Base-by-base conservation (phyloP, 495 filamentous ascomycete genomes). In the Cercophora scortea region DNA sequence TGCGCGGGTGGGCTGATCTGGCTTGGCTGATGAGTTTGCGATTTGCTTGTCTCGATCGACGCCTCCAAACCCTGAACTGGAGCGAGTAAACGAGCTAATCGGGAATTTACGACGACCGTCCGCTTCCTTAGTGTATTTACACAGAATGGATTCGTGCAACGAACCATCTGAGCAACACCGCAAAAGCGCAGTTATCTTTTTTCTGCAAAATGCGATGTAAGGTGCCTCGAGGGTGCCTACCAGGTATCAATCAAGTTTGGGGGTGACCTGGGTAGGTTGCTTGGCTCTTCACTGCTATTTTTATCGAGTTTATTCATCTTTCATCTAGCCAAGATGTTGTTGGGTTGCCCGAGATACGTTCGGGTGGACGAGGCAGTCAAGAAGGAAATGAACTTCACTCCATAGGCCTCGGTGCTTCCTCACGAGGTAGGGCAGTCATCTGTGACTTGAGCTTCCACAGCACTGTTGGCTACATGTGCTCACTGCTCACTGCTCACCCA, bases 331-430 rank as follows among this genome's bases (percentile, higher is more conserved):
- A 32, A 16, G 17, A 41, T 17, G 25, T 34, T 17, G 25, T 34
- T 33, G n/a, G n/a, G n/a, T 17, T 40, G 36, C 34, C 25, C 25
- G 25, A 25, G 25, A 25, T 25, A 25, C 25, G 25, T 25, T 25
- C 46, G 40, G 25, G 46, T 34, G 33, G 15, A 43, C 15, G 34
- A 33, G n/a, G 44, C 12, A 34, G 0, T 16, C n/a, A 36, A 5
- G 8, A 42, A 8, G 35, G 45, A 52, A 55, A 56, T 63, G 57
- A 61, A 53, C 25, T 60, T 49, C 58, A 54, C 58, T 60, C 57
- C 57, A 42, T 13, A 47, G 51, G 34, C 38, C 42, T 19, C 47
- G 32, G 10, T 47, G 17, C 42, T 16, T 49, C 25, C 13, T 18
- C 48, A 12, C 17, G 18, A 51, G 50, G 13, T 45, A 58, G 32